Evolutionary conservation across 768 basidiomycete species (phyloP), one percentile per base, ranked within the genome.

Genomic region (Rhodotorula taiwanensis): DNA sequence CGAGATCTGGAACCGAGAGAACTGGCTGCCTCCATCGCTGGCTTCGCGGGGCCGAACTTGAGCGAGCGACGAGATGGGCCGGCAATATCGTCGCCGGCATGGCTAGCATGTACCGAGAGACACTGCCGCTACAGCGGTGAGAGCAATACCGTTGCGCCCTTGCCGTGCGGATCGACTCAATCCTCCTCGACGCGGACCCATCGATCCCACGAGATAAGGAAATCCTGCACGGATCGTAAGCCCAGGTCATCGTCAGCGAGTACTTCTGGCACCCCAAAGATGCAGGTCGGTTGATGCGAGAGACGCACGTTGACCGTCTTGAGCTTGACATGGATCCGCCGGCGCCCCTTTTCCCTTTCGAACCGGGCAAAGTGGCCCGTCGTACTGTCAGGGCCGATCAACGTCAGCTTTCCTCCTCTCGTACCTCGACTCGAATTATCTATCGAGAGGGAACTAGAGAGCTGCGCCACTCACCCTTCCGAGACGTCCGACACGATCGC

Each of bases 181-280:
- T 65, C 63, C 25, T 65, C 58, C 34, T 65, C 53, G 1, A 65
- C 63, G 39, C 48, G 13, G 18, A 66, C 27, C 65, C 60, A 67
- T 6, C 65, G 23, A 11, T 67, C 60, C 28, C 53, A 67, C 28
- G 47, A 16, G n/a, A 67, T 58, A 0, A 67, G 20, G 30, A 67
- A 67, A 20, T 67, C 62, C 52, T 61, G 52, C 43, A n/a, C 36
- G 5, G 25, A n/a, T 41, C 39, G 20, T 4, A 13, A 2, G 30
- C n/a, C 8, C 21, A 28, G 9, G n/a, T 47, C 2, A 30, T n/a
- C 33, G 3, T 41, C 36, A 39, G 36, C 7, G 36, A 39, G n/a
- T 15, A 23, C 34, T 10, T 16, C 9, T 39, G 10, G 16, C 36
- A 16, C 36, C 10, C 16, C 36, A 39, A 39, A 39, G 36, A 39